Evolutionary conservation across 1,284 basidiomycete genomes (phyloP).

Genomic region (Ustilago loliicola): DNA sequence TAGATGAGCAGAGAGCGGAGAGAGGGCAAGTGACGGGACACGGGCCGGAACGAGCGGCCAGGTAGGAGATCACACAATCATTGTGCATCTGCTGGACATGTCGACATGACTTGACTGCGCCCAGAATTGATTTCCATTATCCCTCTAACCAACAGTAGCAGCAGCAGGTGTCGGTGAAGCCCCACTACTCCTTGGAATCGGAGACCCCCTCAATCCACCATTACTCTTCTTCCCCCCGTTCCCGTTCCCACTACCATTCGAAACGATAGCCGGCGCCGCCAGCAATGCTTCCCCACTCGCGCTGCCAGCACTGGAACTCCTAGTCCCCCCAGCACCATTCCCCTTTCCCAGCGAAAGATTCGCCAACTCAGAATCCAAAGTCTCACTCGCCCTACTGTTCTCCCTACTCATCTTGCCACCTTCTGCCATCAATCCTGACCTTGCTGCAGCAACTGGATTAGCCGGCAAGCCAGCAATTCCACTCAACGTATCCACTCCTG

Average conservation of each 20-base stretch:
- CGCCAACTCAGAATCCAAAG: slow-evolving; percentile 26
- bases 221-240: too few relatives aligned
- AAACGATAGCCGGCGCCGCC: slow-evolving; percentile 1
- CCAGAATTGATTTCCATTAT: background rate
- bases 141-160: slow-evolving; percentile 21
- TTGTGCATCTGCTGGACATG: background rate
- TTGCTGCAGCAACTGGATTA: slow-evolving; percentile 42
- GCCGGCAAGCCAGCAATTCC: slow-evolving; percentile 52
- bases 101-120: background rate
- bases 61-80: background rate
- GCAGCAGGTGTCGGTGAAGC: slow-evolving; percentile 5
- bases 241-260: slow-evolving; percentile 17
- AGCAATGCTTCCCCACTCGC: background rate
- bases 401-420: slow-evolving; percentile 40
- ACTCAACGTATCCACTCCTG: slow-evolving; percentile 47
- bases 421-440: slow-evolving; percentile 24
- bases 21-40: slow-evolving; percentile 6
- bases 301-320: background rate
- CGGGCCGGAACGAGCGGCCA: slow-evolving; percentile 42
- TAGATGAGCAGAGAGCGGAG: background rate
- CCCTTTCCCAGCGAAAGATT: slow-evolving; percentile 16
- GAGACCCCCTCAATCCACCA: background rate
- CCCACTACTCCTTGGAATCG: slow-evolving; percentile 2
- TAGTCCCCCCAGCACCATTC: background rate
- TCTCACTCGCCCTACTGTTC: slow-evolving; percentile 22